Conservation (phyloP, 2,329 filamentous ascomycete genomes). For the Colletotrichum abscissum region DNA sequence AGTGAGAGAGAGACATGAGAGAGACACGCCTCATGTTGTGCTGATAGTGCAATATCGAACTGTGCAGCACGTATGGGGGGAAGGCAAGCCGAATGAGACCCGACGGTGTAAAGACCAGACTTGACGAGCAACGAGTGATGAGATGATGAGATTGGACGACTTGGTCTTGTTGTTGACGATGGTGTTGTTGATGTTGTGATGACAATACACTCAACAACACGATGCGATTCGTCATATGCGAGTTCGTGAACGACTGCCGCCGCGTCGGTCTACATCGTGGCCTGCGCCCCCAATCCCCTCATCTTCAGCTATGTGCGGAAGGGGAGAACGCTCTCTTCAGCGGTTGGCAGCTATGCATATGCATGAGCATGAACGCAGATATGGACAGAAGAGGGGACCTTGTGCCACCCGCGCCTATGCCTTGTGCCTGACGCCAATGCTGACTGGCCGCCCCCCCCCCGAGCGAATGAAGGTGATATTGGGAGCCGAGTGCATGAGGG, state of each 20-base stretch:
- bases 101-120: background rate
- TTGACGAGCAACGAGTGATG: background rate
- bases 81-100: background rate
- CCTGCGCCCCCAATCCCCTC: background rate
- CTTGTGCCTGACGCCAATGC: conserved; percentile 10
- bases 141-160: background rate
- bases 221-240: background rate
- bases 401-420: background rate
- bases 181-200: background rate
- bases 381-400: background rate
- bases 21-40: background rate
- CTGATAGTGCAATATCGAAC: background rate
- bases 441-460: conserved; percentile 2
- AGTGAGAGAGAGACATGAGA: background rate
- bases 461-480: conserved; percentile 20
- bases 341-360: conserved; percentile 14
- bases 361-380: background rate
- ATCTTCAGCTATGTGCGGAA: background rate
- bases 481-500: conserved; percentile 19
- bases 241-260: background rate
- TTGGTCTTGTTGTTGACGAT: background rate
- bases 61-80: background rate
- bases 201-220: background rate
- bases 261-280: background rate
- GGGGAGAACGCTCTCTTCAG: conserved; percentile 13